phyloP scores from a whole-genome alignment of 2,329 filamentous ascomycete species.

The Fusarium sp. region DNA sequence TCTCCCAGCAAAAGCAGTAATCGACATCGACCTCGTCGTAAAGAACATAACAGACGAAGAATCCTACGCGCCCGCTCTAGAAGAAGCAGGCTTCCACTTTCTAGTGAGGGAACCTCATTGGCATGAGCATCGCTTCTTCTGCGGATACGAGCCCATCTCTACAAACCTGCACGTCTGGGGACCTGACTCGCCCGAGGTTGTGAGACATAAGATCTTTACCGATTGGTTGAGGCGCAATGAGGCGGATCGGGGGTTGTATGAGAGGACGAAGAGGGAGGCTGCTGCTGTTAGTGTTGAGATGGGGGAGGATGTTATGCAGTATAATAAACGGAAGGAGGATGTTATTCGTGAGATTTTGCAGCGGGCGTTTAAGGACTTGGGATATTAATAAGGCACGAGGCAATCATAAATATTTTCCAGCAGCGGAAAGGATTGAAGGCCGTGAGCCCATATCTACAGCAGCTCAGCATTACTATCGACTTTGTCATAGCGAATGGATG shows the following conservation, averaged over 20 bases:
- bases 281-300: conserved; percentile 44
- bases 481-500: too few species aligned
- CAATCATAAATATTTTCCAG: too few species aligned
- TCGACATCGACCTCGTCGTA: conserved; percentile 65
- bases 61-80: conserved; percentile 57
- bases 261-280: conserved; percentile 52
- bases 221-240: conserved; percentile 57
- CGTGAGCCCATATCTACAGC: too few species aligned
- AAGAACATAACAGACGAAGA: conserved; percentile 54
- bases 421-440: too few species aligned
- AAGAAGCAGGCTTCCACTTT: conserved; percentile 59
- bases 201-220: conserved; percentile 58
- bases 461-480: too few species aligned
- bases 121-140: conserved; percentile 63
- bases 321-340: conserved; percentile 57
- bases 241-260: conserved; percentile 56
- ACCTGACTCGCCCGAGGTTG: conserved; percentile 55
- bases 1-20: conserved; percentile 63
- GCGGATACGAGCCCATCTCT: conserved; percentile 48
- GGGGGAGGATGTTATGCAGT: conserved; percentile 50
- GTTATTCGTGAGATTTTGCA: conserved; percentile 54
- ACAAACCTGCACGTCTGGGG: conserved; percentile 64
- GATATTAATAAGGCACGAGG: too few species aligned
- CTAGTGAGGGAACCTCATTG: conserved; percentile 59
- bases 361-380: conserved; percentile 40